Conservation (phyloP, 306 rosid species). For the Pueraria montana region DNA sequence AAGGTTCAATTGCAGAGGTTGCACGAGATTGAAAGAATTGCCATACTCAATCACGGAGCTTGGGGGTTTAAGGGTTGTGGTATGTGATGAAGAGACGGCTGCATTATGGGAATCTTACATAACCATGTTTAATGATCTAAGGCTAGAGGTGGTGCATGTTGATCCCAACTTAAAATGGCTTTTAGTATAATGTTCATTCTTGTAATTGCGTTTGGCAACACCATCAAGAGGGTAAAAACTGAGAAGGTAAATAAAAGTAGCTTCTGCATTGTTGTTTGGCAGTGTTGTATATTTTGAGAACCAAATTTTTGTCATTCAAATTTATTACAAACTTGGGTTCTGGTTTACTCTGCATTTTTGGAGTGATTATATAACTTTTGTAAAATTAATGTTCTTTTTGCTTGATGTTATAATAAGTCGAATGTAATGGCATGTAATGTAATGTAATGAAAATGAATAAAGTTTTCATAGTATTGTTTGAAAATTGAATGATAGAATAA, state of each 20-base stretch:
- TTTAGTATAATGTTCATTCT: too few species aligned
- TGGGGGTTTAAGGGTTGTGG: constrained; percentile 49
- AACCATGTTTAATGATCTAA: constrained; percentile 5
- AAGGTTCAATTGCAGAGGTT: constrained; percentile 50
- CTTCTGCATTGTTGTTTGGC: neutral
- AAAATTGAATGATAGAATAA: too few species aligned
- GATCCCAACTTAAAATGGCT: constrained; percentile 54
- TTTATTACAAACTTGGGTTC: neutral
- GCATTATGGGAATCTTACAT: constrained; percentile 45
- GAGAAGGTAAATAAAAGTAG: neutral
- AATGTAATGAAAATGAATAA: too few species aligned
- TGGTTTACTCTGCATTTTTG: neutral
- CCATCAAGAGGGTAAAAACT: constrained; percentile 36
- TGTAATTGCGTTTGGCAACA: neutral
- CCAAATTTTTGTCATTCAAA: too few species aligned
- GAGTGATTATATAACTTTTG: neutral
- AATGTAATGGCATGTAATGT: too few species aligned
- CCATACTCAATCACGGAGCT: constrained; percentile 59
- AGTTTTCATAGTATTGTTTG: too few species aligned
- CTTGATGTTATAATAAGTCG: too few species aligned
- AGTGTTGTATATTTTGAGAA: neutral
- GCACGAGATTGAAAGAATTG: constrained; percentile 53
- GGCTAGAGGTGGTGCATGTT: constrained; percentile 40
- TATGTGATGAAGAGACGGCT: constrained; percentile 64
- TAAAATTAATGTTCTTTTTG: too few species aligned